Base-by-base conservation (phyloP, 768 basidiomycete genomes). In the Panellus pusillus region DNA sequence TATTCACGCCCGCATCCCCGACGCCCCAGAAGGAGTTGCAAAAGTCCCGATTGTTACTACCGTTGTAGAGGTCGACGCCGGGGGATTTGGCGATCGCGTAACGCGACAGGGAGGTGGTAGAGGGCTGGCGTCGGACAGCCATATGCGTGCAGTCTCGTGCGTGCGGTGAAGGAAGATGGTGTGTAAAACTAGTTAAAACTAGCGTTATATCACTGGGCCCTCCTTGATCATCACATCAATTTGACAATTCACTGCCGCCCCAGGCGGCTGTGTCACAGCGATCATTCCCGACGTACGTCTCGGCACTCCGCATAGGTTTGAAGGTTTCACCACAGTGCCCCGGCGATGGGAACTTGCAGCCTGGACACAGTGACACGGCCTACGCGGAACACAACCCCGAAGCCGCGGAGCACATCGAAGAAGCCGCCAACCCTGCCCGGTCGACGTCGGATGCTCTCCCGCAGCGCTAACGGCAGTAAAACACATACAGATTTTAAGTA, bases 1-100 rank as follows among this genome's bases (percentile, higher is more conserved):
- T 92, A 63, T 96, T 93, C 52, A 91, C 93, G 13, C 94, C 94
- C 39, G 80, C 87, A 74, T 97, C 93, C 20, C 79, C 82, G 20
- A 79, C 63, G 13, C 93, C 93, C 97, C 97, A 98, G 74, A 98
- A 98, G 1, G 93, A 83, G 71, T 98, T 99, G 70, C 95, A 98
- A 73, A 93, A 98, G 73, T 98, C 93, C 62, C 85, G 71, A 7
- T 84, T 83, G 4, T 54, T 54, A 52, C 61, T 62, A 12, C 61
- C 61, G 40, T 57, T 60, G 38, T 57, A 62, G 28, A 62, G 31
- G 39, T 62, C 61, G 37, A 62, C 58, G 32, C 61, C 61, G 6
- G 61, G 61, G n/a, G 58, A 60, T 41, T 55, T 60, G 9, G 61
- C 61, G 41, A 31, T 55, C 39, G 61, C 61, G 39, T 60, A 57